Percentiles rank a stretch among this genome's conserved stretches.
phyloP scores from a whole-genome alignment of 352 stramenopile genomes.

The Globisporangium spiculum region DNA sequence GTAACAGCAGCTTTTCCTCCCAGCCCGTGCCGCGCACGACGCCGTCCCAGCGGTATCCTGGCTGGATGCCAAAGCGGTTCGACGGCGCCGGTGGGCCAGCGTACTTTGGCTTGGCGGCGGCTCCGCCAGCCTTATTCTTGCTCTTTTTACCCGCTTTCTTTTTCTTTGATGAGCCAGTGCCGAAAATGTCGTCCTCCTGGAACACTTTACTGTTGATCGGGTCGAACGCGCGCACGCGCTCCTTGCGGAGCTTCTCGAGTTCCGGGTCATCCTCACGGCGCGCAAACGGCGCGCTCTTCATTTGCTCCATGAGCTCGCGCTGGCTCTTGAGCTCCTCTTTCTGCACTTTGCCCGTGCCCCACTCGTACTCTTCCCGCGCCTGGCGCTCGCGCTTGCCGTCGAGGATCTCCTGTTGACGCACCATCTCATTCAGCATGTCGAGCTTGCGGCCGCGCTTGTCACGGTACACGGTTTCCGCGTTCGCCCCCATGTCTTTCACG shows the following conservation, averaged over 20 bases:
- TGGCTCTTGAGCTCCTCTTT: constrained; percentile 64
- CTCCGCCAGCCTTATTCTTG: constrained; percentile 23
- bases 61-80: constrained; percentile 89
- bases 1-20: constrained; percentile 91
- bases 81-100: constrained; percentile 62
- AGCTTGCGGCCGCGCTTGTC: constrained; percentile 82
- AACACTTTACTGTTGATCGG: constrained; percentile 79
- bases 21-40: constrained; percentile 96
- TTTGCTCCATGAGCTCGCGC: constrained; percentile 57
- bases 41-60: constrained; percentile 98
- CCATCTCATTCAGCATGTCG: constrained; percentile 85
- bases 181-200: constrained; percentile 47
- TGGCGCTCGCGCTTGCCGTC: constrained; percentile 77
- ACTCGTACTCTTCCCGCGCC: constrained; percentile 80
- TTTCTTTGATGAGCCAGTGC: constrained; percentile 28
- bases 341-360: constrained; percentile 78
- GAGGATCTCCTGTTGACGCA: constrained; percentile 74
- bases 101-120: constrained; percentile 54
- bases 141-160: constrained; percentile 50
- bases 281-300: constrained; percentile 65
- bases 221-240: constrained; percentile 68
- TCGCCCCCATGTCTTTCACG: constrained; percentile 62
- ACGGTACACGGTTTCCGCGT: constrained; percentile 82
- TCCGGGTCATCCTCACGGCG: constrained; percentile 67
- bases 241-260: constrained; percentile 56